Conservation (phyloP, 768 basidiomycete species). For the Kwoniella sp. region DNA sequence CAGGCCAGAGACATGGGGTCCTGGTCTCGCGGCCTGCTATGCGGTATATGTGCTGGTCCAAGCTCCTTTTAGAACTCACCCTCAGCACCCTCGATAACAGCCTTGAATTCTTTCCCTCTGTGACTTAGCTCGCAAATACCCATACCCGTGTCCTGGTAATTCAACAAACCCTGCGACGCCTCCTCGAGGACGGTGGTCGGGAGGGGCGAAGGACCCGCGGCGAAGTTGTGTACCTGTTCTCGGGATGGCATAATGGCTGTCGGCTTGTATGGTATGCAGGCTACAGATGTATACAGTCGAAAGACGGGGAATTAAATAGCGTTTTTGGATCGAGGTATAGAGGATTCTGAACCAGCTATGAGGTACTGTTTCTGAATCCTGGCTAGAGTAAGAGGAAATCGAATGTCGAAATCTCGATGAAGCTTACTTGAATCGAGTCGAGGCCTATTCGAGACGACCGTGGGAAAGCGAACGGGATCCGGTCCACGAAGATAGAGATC, state of each 20-base stretch:
- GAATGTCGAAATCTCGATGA: too few species aligned
- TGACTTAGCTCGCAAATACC: conserved; percentile 96
- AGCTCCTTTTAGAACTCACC: conserved; percentile 36
- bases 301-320: not conserved
- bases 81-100: conserved; percentile 63
- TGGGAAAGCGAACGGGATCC: too few species aligned
- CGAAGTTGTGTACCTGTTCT: conserved; percentile 78
- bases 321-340: too few species aligned
- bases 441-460: too few species aligned
- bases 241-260: conserved; percentile 33
- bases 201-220: conserved; percentile 89
- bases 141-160: conserved; percentile 87
- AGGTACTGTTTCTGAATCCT: not conserved
- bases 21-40: too few species aligned
- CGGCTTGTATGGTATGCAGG: not conserved
- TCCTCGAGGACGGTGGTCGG: conserved; percentile 83
- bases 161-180: conserved; percentile 80
- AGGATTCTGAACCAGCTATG: too few species aligned
- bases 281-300: not conserved
- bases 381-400: not conserved
- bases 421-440: too few species aligned
- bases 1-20: too few species aligned
- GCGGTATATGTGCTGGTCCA: not conserved
- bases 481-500: too few species aligned
- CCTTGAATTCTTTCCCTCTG: conserved; percentile 83